Percentiles rank a stretch among this genome's conserved stretches.
Evolutionary conservation across 495 filamentous ascomycete genomes (phyloP).

Genomic region (Neurospora sp.): DNA sequence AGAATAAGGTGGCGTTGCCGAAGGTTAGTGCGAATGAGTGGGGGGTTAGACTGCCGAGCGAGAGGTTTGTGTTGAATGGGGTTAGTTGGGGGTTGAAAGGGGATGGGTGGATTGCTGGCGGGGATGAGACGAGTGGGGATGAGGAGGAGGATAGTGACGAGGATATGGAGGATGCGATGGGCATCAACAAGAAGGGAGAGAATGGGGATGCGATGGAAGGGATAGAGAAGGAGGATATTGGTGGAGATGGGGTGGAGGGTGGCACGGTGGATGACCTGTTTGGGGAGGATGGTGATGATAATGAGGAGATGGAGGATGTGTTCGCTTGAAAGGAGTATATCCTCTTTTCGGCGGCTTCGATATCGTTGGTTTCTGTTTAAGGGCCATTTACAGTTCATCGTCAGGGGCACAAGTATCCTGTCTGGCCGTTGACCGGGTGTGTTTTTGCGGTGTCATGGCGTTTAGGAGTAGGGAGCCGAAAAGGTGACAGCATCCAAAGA

Average conservation of each 20-base stretch:
- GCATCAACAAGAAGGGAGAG: constrained; percentile 9
- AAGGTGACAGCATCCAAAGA: neutral
- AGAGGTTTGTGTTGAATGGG: constrained; percentile 85
- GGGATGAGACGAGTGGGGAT: constrained; percentile 42
- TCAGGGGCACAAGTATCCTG: neutral
- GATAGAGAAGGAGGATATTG: constrained; percentile 33
- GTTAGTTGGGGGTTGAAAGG: constrained; percentile 65
- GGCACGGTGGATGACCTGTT: constrained; percentile 3
- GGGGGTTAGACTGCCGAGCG: constrained; percentile 76
- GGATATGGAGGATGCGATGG: constrained; percentile 29
- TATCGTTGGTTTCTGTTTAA: neutral
- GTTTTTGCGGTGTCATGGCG: neutral
- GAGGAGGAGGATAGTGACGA: constrained; percentile 35
- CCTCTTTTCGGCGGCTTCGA: neutral
- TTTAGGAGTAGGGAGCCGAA: neutral
- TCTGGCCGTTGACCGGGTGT: neutral
- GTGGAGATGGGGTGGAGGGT: constrained; percentile 34
- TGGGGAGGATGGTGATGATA: constrained; percentile 25
- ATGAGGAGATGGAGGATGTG: constrained; percentile 41
- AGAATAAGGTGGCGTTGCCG: constrained; percentile 74
- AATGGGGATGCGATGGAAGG: constrained; percentile 18
- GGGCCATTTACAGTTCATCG: neutral
- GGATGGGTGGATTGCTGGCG: constrained; percentile 57
- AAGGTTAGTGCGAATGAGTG: constrained; percentile 59
- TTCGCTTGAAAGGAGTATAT: neutral